Evolutionary conservation across 108 stramenopile species (phyloP), one percentile per base, ranked within the genome.

Genomic region (Cyclotella cryptica): DNA sequence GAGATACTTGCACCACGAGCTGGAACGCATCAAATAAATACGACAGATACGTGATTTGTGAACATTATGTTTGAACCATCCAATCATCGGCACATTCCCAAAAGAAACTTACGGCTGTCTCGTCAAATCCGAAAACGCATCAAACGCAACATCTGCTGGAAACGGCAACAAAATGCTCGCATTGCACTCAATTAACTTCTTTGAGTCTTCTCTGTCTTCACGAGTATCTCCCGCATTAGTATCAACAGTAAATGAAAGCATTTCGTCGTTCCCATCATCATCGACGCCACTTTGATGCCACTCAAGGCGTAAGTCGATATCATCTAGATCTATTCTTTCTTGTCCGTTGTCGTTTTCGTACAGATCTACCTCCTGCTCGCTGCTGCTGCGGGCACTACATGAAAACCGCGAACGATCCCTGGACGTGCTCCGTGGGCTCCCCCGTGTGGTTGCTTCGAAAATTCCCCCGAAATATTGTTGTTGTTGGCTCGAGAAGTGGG

Each of bases 41-140:
- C 22, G 12, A 30, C 27, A 68, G n/a, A n/a, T n/a, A n/a, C n/a
- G n/a, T n/a, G n/a, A 35, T 35, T 35, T 6, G 35, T 35, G 35
- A 8, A 55, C 55, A 21, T 26, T 26, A 53, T 55, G 55, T 55
- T 26, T 55, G n/a, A 7, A 49, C n/a, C 47, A 42, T n/a, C 14
- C 14, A 19, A 42, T 14, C n/a, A 7, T n/a, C n/a, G n/a, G n/a
- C n/a, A 49, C 27, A 24, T 46, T n/a, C 27, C 19, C 6, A 1
- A 15, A 29, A 26, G 17, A 69, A 12, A 79, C 78, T 79, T 42
- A 83, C 41, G 93, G 84, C 44, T 95, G 93, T 69, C 93, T 69
- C 13, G 87, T 81, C 55, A 92, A 53, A 71, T 95, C 84, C 3
- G 91, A 88, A 75, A 92, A 95, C 39, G 89, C 91, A 64, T 91